Evolutionary conservation across 1,284 basidiomycete genomes (phyloP), one percentile per base, ranked within the genome.

Genomic region (Trichosporon asahii): DNA sequence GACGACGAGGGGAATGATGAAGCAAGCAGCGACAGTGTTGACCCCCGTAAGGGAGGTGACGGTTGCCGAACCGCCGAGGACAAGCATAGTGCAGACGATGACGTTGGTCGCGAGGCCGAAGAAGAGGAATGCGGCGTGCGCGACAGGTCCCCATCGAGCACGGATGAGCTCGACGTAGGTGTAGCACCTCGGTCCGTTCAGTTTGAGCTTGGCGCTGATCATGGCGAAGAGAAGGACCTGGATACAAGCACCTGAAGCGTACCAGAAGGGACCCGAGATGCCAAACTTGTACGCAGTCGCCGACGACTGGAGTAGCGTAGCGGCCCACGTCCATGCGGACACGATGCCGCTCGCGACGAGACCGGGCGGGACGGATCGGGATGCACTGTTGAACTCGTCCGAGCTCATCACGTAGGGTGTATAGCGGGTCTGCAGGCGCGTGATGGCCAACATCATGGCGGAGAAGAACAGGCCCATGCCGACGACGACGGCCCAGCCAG

Each of bases 301-400:
- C 18, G 78, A 78, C 2, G 78, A 82, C 69, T 86, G 6, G 11
- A 86, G 79, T 0, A 86, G 76, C 0, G 85, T 86, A 0, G 85
- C 82, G 3, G 82, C 80, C 82, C 82, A 94, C 21, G 93, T 94
- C 84, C 84, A 85, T 0, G 82, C 83, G 1, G 74, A 72, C 35
- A 95, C 92, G 72, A 96, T 94, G 7, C 93, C 94, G 11, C 92
- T 89, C 0, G 94, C 94, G 70, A 96, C 94, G 55, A 97, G 85
- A 7, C 93, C 94, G 1, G 94, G 93, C 75, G 94, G 94, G 65
- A 94, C 88, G 71, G 89, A 91, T 35, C 66, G 67, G 69, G 78
- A 79, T 2, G 93, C 93, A 68, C 89, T 91, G 74, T 89, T 91
- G 82, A 94, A 95, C 80, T 95, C 93, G 0, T 85, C 85, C 5